Conservation (phyloP, 23 red algal species). For the Chondrus crispus region DNA sequence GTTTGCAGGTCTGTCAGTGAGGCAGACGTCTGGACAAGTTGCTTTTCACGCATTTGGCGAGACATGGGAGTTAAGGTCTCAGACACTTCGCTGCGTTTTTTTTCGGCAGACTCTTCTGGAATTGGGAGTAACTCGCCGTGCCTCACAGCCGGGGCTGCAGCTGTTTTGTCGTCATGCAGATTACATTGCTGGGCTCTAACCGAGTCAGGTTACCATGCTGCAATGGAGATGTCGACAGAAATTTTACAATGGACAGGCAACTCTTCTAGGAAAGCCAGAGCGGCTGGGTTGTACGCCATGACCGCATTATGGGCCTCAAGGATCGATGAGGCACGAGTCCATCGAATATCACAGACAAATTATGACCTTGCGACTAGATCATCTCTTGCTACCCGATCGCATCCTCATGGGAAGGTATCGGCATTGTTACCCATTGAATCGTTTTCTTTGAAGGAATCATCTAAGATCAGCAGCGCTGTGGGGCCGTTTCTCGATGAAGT, state of each 20-base stretch:
- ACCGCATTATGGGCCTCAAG: slow-evolving; percentile 45
- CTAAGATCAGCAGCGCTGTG: slow-evolving; percentile 17
- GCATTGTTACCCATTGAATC: slow-evolving; percentile 11
- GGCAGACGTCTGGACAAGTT: slow-evolving; percentile 35
- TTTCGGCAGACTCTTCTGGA: slow-evolving; percentile 40
- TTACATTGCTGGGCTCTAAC: slow-evolving; percentile 55
- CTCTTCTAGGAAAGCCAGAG: slow-evolving; percentile 4
- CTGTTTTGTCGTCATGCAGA: slow-evolving; percentile 40
- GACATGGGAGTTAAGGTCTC: slow-evolving; percentile 40
- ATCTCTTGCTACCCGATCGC: neutral
- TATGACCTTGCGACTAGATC: too few species aligned
- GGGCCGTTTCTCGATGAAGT: slow-evolving; percentile 59
- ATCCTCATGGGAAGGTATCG: slow-evolving; percentile 4
- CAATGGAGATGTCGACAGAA: slow-evolving; percentile 50
- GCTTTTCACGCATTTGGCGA: slow-evolving; percentile 43
- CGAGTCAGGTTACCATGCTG: slow-evolving; percentile 30
- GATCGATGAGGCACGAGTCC: slow-evolving; percentile 43
- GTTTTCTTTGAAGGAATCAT: slow-evolving; percentile 55
- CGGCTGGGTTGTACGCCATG: slow-evolving; percentile 50
- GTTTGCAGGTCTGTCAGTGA: slow-evolving; percentile 27
- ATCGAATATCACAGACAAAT: neutral
- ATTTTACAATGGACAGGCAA: slow-evolving; percentile 48
- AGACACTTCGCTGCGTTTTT: slow-evolving; percentile 14
- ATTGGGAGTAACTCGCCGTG: slow-evolving; percentile 8
- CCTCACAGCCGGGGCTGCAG: slow-evolving; percentile 39